Base-by-base conservation (phyloP, 129 eudicot genomes). In the Sambucus nigra region DNA sequence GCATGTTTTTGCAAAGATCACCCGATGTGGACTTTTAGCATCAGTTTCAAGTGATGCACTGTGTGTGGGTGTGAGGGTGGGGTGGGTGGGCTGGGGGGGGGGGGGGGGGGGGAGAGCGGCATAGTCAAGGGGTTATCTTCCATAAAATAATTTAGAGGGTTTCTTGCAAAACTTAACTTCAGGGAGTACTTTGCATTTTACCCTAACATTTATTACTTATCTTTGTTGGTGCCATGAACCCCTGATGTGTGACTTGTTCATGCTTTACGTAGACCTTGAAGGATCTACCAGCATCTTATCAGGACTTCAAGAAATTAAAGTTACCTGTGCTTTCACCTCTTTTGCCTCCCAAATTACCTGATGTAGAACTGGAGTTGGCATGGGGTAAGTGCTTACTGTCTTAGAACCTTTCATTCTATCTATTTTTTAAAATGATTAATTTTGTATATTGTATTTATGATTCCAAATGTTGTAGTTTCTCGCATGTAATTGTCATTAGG, bases 341-440 rank as follows among this genome's bases (percentile, higher is more conserved):
- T 58, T 51, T 51, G 65, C 69, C 82, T 51, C 78, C 81, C 41
- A 55, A 53, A 14, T 59, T 89, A 60, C 88, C 83, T 49, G 57
- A 61, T 25, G 0, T 49, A 29, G 35, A 13, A 42, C 53, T 61
- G 60, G 69, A 79, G 31, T 64, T 81, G 51, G 51, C 61, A n/a
- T 81, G 86, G 88, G 97, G 97, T 89, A 62, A 71, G 88, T 47
- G 69, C 18, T 25, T 42, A 53, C 19, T 48, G 38, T 33, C 28
- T 57, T 21, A 44, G 8, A 18, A 23, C 29, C 26, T 56, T 15
- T 35, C 12, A 8, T 35, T 35, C 42, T 35, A 8, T 35, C n/a
- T 35, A 1, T 7, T 15, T 3, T 35, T 35, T 35, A 35, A n/a
- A 7, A 7, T 35, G 42, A 7, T 35, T 7, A 35, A 35, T 35